Conservation (phyloP, 495 filamentous ascomycete species). For the Pyrenopolyporus hunteri region DNA sequence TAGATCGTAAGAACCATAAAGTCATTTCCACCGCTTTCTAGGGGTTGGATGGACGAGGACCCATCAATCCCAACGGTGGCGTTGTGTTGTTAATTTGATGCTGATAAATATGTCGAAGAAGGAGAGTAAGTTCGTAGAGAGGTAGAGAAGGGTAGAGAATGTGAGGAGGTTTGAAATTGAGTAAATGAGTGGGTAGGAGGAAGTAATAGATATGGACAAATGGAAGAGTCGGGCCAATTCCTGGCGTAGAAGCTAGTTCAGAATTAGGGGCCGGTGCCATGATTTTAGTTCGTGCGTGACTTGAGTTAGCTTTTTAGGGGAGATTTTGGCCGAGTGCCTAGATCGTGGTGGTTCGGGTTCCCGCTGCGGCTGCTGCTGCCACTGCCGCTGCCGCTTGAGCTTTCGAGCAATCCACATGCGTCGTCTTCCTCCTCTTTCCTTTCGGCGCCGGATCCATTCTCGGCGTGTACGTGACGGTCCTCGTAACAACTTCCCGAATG, state of each 20-base stretch:
- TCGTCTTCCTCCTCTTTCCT: conserved; percentile 71
- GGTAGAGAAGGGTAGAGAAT: conserved; percentile 20
- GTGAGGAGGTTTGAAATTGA: conserved; percentile 14
- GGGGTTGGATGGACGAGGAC: background rate
- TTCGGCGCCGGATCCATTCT: conserved; percentile 73
- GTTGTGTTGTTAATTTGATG: conserved; percentile 11
- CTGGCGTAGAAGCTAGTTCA: conserved; percentile 19
- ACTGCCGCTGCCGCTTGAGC: conserved; percentile 27
- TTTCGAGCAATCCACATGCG: conserved; percentile 38
- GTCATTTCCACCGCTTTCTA: conserved; percentile 25
- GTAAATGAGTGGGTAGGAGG: background rate
- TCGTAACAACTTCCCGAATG: conserved; percentile 73
- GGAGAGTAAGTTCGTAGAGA: conserved; percentile 16
- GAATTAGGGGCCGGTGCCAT: conserved; percentile 17
- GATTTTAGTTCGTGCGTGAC: conserved; percentile 34
- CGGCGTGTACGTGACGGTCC: conserved; percentile 77
- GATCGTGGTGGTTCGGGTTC: conserved; percentile 25
- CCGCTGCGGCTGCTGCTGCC: conserved; percentile 28
- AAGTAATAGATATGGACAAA: conserved; percentile 40
- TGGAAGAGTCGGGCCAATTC: conserved; percentile 31
- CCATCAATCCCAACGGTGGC: conserved; percentile 17
- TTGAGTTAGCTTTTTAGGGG: conserved; percentile 20
- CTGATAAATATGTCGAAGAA: conserved; percentile 35
- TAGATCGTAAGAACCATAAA: conserved; percentile 39
- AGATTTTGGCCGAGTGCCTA: conserved; percentile 12